A percentile compares a stretch with the other conserved stretches of the same genome.
Conservation (phyloP, 208 protist species). For the Crithidia fasciculata region DNA sequence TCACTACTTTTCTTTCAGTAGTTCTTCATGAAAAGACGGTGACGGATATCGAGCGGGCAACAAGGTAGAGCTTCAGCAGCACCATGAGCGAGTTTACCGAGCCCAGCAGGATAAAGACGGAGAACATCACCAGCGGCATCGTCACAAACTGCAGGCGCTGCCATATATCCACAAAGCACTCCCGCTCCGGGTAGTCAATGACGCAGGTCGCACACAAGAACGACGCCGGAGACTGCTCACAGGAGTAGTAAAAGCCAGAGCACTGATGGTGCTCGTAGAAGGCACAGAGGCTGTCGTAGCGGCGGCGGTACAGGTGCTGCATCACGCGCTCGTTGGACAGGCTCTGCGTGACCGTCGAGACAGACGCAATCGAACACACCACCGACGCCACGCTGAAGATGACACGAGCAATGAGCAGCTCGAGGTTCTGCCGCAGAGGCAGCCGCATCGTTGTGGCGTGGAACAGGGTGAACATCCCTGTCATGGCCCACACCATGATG, state of each 20-base stretch:
- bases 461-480: background rate
- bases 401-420: background rate
- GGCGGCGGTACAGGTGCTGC: background rate
- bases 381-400: slow-evolving; percentile 16
- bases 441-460: slow-evolving; percentile 48
- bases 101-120: slow-evolving; percentile 10
- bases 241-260: slow-evolving; percentile 9
- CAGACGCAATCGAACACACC: slow-evolving; percentile 8
- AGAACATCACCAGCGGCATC: slow-evolving; percentile 19
- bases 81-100: slow-evolving; percentile 10
- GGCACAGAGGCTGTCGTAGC: slow-evolving; percentile 2
- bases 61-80: slow-evolving; percentile 5
- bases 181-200: background rate
- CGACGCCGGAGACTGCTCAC: background rate
- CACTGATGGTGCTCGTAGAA: slow-evolving; percentile 16
- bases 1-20: background rate
- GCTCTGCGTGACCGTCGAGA: background rate
- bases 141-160: background rate
- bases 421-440: slow-evolving; percentile 24
- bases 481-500: slow-evolving; percentile 17
- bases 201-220: slow-evolving; percentile 6
- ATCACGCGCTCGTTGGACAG: background rate
- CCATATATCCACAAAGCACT: slow-evolving; percentile 9
- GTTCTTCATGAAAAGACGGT: background rate
- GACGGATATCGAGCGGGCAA: background rate